Evolutionary conservation across 208 protist species (phyloP), one percentile per base, ranked within the genome.

Genomic region (Trypanosoma platydactyli): DNA sequence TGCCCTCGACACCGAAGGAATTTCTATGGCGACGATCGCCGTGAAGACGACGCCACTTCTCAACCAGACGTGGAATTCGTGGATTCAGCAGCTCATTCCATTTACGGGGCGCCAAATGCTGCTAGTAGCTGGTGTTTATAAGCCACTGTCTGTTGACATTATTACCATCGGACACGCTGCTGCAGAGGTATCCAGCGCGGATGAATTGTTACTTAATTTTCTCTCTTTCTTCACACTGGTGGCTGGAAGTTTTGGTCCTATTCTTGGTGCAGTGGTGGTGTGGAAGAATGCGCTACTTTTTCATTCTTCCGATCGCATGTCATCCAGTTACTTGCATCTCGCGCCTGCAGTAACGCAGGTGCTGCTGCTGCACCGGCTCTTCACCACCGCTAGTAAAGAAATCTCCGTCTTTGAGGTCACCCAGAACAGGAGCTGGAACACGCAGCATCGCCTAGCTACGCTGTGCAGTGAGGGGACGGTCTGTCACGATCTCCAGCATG

Each of bases 241-340:
- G 18, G 65, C 73, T 29, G 84, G 81, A 40, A 77, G 79, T 25
- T 79, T 83, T 58, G 84, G 84, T n/a, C 81, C 81, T 20, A 77
- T 91, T 50, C 64, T 88, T 3, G 81, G 84, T 40, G 81, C 76
- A 22, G 86, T 88, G 33, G 16, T 81, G 20, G 77, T 91, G 81
- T 91, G 84, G 84, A 60, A 72, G 40, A 91, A 91, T 50, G 79
- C 79, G n/a, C 67, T 91, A 38, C 68, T 87, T 16, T 85, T 88
- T 56, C 81, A 91, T 75, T 80, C 75, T 33, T 83, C 84, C 44
- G 81, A 87, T 30, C 80, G 79, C 58, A 91, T 91, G 84, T 81
- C 81, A 3, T 86, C 80, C 3, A 79, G 78, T 65, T 90, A 90
- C 55, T 63, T 90, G 11, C 84, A 91, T 56, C 70, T 91, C 7